Evolutionary conservation across 768 basidiomycete genomes (phyloP).

Genomic region (Tubosaeta brunneosetosa): DNA sequence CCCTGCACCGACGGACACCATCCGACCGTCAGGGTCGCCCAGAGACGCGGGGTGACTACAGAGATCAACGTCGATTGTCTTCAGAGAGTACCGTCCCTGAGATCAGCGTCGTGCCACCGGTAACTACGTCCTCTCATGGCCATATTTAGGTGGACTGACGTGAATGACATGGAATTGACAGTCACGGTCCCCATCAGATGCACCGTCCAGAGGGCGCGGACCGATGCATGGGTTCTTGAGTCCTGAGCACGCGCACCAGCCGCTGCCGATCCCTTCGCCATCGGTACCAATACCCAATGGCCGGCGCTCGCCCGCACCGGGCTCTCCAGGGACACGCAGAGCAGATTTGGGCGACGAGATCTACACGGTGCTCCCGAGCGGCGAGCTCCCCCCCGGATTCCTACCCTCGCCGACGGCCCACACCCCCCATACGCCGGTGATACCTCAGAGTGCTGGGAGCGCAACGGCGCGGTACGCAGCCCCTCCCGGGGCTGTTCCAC

Average conservation of each 20-base stretch:
- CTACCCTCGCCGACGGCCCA: background rate
- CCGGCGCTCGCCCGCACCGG: constrained; percentile 15
- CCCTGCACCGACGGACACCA: constrained; percentile 20
- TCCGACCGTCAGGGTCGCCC: constrained; percentile 26
- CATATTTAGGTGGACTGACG: constrained; percentile 12
- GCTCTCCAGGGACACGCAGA: constrained; percentile 6
- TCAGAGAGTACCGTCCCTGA: constrained; percentile 34
- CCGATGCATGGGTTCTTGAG: constrained; percentile 20
- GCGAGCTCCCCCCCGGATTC: constrained; percentile 15
- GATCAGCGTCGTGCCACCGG: constrained; percentile 29
- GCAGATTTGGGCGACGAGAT: constrained; percentile 11
- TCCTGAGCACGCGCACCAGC: constrained; percentile 28
- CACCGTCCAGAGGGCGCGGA: constrained; percentile 25
- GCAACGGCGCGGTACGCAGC: constrained; percentile 8
- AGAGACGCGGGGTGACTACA: constrained; percentile 13
- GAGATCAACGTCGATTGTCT: constrained; percentile 24
- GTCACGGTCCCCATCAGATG: constrained; percentile 32
- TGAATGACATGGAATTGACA: constrained; percentile 8
- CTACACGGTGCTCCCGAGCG: constrained; percentile 7
- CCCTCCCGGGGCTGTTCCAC: background rate
- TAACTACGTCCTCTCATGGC: constrained; percentile 12
- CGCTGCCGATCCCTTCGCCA: constrained; percentile 24
- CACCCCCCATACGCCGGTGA: constrained; percentile 18
- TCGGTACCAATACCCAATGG: background rate
- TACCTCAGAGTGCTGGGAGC: constrained; percentile 14